These are phyloP conservation scores for Nicotiana obtusifolia DNA, from an alignment of 257 asterid genomes.

Conservation along the genomic window DNA sequence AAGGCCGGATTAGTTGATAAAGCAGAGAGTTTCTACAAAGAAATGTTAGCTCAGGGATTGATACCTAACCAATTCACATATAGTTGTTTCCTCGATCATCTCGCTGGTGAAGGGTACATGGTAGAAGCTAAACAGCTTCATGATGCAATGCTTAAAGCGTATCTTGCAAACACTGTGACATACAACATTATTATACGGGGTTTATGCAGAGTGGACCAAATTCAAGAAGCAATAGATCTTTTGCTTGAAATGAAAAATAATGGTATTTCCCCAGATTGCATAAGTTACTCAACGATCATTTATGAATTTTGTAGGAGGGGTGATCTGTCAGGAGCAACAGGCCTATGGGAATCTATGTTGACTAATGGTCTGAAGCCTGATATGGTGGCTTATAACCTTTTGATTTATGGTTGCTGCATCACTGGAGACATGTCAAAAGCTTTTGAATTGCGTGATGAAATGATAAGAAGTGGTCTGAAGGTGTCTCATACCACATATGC, in stretches of 20 bases:
- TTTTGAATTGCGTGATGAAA: constrained; percentile 46
- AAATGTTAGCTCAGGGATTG: constrained; percentile 55
- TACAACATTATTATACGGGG: constrained; percentile 78
- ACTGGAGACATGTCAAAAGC: constrained; percentile 62
- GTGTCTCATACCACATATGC: constrained; percentile 34
- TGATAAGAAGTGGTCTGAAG: constrained; percentile 64
- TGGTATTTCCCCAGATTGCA: constrained; percentile 61
- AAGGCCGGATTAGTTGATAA: constrained; percentile 50
- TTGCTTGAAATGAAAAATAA: constrained; percentile 52
- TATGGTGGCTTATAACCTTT: constrained; percentile 58
- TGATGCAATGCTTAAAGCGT: constrained; percentile 38
- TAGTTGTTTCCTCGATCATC: constrained; percentile 78
- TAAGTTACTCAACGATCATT: constrained; percentile 68
- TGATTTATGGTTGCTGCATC: constrained; percentile 60
- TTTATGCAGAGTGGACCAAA: constrained; percentile 54
- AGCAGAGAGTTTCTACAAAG: constrained; percentile 55
- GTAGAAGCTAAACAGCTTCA: constrained; percentile 63
- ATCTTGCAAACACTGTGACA: constrained; percentile 55
- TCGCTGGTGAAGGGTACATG: constrained; percentile 58
- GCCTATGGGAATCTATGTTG: constrained; percentile 70
- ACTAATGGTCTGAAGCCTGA: constrained; percentile 60
- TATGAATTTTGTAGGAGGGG: constrained; percentile 55
- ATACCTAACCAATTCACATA: constrained; percentile 65
- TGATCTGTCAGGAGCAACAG: constrained; percentile 53
- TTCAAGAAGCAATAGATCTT: constrained; percentile 44